Evolutionary conservation across 73 alveolate species (phyloP), one percentile per base, ranked within the genome.

Genomic region (Tetrahymena malaccensis): DNA sequence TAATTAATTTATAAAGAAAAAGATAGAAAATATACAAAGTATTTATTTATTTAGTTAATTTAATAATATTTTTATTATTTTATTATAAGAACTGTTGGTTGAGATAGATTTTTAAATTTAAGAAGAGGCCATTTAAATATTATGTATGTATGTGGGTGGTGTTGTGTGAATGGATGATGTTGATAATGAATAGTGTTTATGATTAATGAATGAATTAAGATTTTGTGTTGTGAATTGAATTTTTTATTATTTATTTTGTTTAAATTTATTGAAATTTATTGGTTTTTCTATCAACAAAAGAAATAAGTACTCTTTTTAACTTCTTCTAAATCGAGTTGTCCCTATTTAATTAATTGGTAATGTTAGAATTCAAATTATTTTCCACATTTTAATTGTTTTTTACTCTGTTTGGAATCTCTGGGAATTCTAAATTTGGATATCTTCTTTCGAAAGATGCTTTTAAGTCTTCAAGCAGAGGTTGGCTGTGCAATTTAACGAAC

Each of bases 361-460:
- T 15, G 44, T n/a, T n/a, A n/a, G 22, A 16, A 1, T 35, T 84
- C 27, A 21, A 85, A 25, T 85, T 25, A 27, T 37, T 84, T 12
- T 84, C 35, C 21, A n/a, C 56, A 84, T 15, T 84, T 84, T 85
- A 3, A 85, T 37, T 0, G 3, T 35, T 19, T 40, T 35, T 33
- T 40, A 99, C 99, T 97, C 98, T 97, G 44, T 97, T 95, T 17
- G 99, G 99, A 27, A 98, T 95, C 16, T 94, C 97, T 43, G 98
- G 98, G 97, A 98, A 98, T 84, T 97, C 85, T 55, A 97, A 44
- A 58, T 96, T 94, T 22, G 99, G 99, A 95, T 96, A 98, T 55
- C 98, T 95, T 89, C 96, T 93, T 34, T 35, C 57, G 89, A 98
- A 98, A 94, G 97, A 96, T 94, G 96, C 97, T 35, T 58, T 19